Base-by-base conservation (phyloP, 768 basidiomycete genomes). In the Rhodocollybia butyracea region DNA sequence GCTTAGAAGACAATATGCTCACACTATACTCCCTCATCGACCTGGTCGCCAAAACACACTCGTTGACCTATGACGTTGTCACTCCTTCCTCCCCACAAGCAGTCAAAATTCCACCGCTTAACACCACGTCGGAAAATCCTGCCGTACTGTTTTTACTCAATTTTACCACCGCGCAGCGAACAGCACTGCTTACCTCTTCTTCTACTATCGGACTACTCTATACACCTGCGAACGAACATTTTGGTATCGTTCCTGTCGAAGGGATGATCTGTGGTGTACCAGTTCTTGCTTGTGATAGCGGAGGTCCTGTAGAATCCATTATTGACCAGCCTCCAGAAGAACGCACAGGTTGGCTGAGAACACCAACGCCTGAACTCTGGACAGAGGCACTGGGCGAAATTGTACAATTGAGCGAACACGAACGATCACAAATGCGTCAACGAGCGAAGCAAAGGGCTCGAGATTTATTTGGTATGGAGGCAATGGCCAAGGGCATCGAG, bases 241-340 rank as follows among this genome's bases (percentile, higher is more conserved):
- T 98, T 67, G 97, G 96, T 1, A 98, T 99, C 61, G 95, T 88
- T 0, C 96, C 97, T 2, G 82, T 98, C 3, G 96, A 99, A 68
- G 94, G 84, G 0, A 98, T 98, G 94, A 80, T 85, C 7, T 94
- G 90, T 45, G 92, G 94, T 2, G 68, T 98, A 0, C 94, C 95
- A 0, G 88, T 98, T 1, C 71, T 99, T 19, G 95, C 94, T 0
- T 92, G 89, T 62, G 72, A 91, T 64, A 86, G 82, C 56, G 92
- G 91, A 15, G 96, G 96, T 2, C 97, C 97, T 8, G 90, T 84
- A 1, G 97, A 99, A 72, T 96, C 89, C 53, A 72, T 96, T 27
- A 61, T 79, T 8, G 70, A 71, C 26, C 53, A 61, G 27, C 64
- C 71, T 1, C 47, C 62, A 1, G 63, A 65, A 4, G 75, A 76